Base-by-base conservation (phyloP, 306 rosid species). In the Canavalia ensiformis region DNA sequence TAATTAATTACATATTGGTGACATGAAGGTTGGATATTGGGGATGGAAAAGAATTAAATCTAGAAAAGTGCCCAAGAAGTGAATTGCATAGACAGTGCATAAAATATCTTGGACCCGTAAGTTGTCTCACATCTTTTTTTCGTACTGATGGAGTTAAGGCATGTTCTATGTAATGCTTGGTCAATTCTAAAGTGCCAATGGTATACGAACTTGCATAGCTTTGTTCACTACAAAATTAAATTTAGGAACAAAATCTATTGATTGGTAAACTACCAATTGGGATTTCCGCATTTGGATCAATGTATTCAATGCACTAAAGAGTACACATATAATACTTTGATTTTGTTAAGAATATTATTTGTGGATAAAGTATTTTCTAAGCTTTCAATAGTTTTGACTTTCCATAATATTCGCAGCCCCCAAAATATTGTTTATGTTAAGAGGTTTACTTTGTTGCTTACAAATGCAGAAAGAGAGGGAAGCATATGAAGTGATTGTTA, bases 21-120 rank as follows among this genome's bases (percentile, higher is more conserved):
- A 74, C 29, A 6, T 90, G 72, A 87, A 94, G 98, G 98, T 87
- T 94, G 97, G 97, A 94, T 66, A 85, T 90, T 63, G 98, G 98
- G 66, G 97, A 91, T 74, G 97, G 97, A 9, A 94, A 91, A 77
- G 97, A 92, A 81, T 82, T 88, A 73, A 89, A 86, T 80, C 75
- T 87, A 33, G 88, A 88, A 7, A 55, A 88, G 29, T 94, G 98
- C 72, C 81, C 87, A 64, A 92, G 97, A 83, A 78, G 63, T 55
- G 82, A 55, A 42, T 87, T 94, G 39, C 88, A 89, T 8, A 83
- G 31, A 25, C 97, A 94, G 44, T 94, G 97, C 87, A 91, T 94
- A 75, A 84, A 69, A 68, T 94, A 94, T 84, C 97, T 92, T 56
- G 93, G 94, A 87, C 94, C 92, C 0, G 98, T 94, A 84, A 85